Evolutionary conservation across 371 early-diverging fungal species (phyloP).

Genomic region (Mortierella sp.): DNA sequence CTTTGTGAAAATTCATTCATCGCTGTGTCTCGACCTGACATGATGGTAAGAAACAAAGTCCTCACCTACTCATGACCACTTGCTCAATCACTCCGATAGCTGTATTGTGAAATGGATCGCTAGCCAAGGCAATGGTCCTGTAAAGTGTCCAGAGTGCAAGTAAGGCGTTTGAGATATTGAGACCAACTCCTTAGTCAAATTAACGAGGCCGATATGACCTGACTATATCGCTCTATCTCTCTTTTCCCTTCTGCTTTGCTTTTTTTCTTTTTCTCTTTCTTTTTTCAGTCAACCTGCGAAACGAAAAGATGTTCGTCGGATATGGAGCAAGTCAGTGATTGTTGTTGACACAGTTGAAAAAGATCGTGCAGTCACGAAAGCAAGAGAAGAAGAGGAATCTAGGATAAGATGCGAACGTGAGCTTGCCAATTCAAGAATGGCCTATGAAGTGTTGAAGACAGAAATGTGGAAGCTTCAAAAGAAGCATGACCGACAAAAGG

Average conservation of each 20-base stretch:
- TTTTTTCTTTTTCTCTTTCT: not conserved
- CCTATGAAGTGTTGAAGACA: slow-evolving; percentile 35
- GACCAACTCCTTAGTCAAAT: too few relatives aligned
- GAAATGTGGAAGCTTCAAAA: slow-evolving; percentile 34
- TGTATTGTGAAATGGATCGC: slow-evolving; percentile 53
- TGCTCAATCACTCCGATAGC: slow-evolving; percentile 3
- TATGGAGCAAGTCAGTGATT: slow-evolving; percentile 49
- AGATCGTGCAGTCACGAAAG: slow-evolving; percentile 23
- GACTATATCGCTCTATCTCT: not conserved
- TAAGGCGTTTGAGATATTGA: slow-evolving; percentile 14
- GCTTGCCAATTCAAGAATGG: slow-evolving; percentile 35
- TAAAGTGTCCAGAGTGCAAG: slow-evolving; percentile 55
- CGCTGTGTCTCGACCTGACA: too few relatives aligned
- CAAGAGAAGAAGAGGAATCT: slow-evolving; percentile 21
- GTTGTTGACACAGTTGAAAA: slow-evolving; percentile 36
- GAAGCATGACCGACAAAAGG: slow-evolving; percentile 24
- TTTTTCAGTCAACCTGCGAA: slow-evolving; percentile 8
- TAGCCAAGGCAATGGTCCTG: slow-evolving; percentile 1
- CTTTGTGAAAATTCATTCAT: too few relatives aligned
- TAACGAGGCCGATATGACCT: too few relatives aligned
- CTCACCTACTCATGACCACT: not conserved
- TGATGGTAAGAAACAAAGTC: too few relatives aligned
- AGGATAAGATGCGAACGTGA: slow-evolving; percentile 29
- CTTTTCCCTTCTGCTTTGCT: not conserved
- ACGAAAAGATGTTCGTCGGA: slow-evolving; percentile 37